phyloP scores from a whole-genome alignment of 2,329 filamentous ascomycete species.

The Plenodomus biglobosus region DNA sequence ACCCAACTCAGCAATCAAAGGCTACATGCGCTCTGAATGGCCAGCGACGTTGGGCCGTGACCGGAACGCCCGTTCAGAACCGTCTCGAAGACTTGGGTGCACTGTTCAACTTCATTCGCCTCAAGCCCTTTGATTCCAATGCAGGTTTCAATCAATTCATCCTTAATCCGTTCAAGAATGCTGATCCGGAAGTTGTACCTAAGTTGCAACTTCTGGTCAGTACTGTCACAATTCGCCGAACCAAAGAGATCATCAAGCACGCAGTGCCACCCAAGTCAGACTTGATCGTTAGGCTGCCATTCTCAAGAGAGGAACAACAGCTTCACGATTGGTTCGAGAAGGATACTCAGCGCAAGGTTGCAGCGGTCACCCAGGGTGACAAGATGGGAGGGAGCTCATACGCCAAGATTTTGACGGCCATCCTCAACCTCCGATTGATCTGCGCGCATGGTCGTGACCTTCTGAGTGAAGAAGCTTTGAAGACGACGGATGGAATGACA shows the following conservation, averaged over 20 bases:
- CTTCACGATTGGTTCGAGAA: conserved; percentile 84
- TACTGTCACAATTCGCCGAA: conserved; percentile 86
- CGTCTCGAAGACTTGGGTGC: conserved; percentile 82
- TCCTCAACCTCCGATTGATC: conserved; percentile 83
- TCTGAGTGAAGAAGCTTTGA: conserved; percentile 78
- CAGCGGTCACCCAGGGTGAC: conserved; percentile 66
- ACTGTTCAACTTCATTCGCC: conserved; percentile 78
- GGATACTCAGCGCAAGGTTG: conserved; percentile 77
- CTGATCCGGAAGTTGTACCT: conserved; percentile 78
- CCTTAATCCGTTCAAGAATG: conserved; percentile 80
- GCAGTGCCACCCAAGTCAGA: conserved; percentile 71
- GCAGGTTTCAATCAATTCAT: conserved; percentile 77
- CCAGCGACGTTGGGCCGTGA: conserved; percentile 91
- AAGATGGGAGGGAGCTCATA: conserved; percentile 84
- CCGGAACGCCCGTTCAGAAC: conserved; percentile 94
- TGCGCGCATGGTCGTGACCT: conserved; percentile 95
- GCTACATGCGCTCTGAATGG: conserved; percentile 79
- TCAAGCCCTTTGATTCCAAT: conserved; percentile 82
- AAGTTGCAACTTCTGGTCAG: conserved; percentile 88
- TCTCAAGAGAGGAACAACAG: conserved; percentile 70
- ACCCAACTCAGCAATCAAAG: conserved; percentile 80
- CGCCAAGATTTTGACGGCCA: conserved; percentile 88
- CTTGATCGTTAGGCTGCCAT: conserved; percentile 70
- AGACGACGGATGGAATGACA: conserved; percentile 77
- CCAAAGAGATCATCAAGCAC: conserved; percentile 73